Base-by-base conservation (phyloP, 495 filamentous ascomycete genomes). In the Cercophora scortea region DNA sequence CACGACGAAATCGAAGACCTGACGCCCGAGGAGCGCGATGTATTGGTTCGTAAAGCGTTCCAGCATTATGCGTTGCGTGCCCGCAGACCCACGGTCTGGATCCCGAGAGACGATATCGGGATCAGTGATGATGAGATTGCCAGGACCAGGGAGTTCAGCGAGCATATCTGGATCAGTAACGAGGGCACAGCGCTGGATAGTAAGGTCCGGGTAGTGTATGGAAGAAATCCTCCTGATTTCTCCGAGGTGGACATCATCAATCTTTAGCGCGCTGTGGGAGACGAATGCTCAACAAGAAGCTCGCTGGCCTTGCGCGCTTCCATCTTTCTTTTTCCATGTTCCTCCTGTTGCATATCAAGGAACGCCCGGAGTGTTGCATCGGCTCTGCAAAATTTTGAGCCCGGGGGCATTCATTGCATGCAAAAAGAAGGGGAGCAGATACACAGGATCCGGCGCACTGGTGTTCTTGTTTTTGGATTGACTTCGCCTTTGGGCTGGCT, bases 1-100 rank as follows among this genome's bases (percentile, higher is more conserved):
- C 79, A 89, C 57, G 92, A 96, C 56, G 88, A 94, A 70, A 83
- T 98, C 46, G 93, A 97, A 65, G 93, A 97, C 70, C 76, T 98
- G 44, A 93, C 88, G 18, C 89, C 91, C 0, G 88, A 91, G 49
- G 90, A 96, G 68, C 80, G 93, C 55, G 91, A 97, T 61, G 78
- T 82, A 56, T 77, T 97, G 36, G 88, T 96, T 8, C 84, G 85
- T 52, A 84, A 87, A 49, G 90, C 92, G 16, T 98, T 97, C 71
- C 85, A 89, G 71, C 93, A 98, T 63, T 82, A 85, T 44, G 93
- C 93, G 5, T 73, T 96, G 17, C 81, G 92, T 40, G 88, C 94
- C 10, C 84, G 88, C 49, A 75, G 90, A 33, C 93, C 93, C 0
- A 87, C 88, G 10, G 81, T 97, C 43, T 97, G 93, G 93, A 91